Conservation (phyloP, 352 stramenopile genomes). For the Globisporangium barbulae region DNA sequence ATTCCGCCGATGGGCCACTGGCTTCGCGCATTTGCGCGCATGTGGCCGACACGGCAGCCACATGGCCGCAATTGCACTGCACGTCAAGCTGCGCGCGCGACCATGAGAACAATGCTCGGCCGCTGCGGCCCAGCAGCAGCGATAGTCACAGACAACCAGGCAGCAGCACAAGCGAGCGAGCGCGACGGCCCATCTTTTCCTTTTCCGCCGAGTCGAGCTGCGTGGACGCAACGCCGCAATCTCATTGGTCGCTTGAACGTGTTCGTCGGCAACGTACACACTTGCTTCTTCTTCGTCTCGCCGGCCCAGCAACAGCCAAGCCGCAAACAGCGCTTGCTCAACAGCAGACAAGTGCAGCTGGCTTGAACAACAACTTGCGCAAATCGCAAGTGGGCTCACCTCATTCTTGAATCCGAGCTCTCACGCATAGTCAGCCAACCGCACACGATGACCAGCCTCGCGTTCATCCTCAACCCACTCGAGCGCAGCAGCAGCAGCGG, state of each 20-base stretch:
- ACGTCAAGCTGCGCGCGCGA: too few relatives aligned
- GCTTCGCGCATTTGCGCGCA: neutral
- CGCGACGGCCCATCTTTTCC: slow-evolving; percentile 3
- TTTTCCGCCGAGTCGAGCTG: neutral
- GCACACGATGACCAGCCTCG: slow-evolving; percentile 17
- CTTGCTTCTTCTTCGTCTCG: neutral
- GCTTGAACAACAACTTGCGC: slow-evolving; percentile 1
- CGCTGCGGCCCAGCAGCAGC: neutral
- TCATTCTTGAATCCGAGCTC: slow-evolving; percentile 5
- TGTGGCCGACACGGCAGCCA: too few relatives aligned
- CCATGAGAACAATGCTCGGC: neutral
- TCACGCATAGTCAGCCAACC: neutral
- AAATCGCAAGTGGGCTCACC: slow-evolving; percentile 4
- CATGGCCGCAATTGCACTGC: too few relatives aligned
- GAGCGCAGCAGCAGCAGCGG: slow-evolving; percentile 6
- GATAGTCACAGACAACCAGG: neutral
- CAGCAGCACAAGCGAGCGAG: neutral
- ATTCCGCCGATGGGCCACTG: slow-evolving; percentile 8
- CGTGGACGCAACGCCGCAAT: slow-evolving; percentile 6
- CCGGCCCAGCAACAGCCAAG: neutral
- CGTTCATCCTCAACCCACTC: slow-evolving; percentile 23
- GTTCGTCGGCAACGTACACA: slow-evolving; percentile 8
- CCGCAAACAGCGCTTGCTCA: neutral
- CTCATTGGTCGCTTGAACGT: slow-evolving; percentile 10
- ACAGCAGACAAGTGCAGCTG: neutral